Evolutionary conservation across 768 basidiomycete genomes (phyloP), one percentile per base, ranked within the genome.

Genomic region (Lanmaoa rubissima): DNA sequence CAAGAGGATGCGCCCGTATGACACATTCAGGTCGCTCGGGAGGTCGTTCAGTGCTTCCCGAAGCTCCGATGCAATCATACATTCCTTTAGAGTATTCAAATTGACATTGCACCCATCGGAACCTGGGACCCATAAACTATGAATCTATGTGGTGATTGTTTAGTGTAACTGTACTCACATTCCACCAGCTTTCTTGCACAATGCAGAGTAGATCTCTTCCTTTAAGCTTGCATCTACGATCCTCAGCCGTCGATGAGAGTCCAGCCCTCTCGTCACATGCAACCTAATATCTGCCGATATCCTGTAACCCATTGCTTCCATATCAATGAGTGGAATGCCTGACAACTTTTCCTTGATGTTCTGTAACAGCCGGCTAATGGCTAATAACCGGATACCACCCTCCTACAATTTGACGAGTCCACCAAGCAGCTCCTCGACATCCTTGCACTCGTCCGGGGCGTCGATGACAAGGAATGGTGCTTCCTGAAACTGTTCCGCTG

Each of bases 371-470:
- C 61, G 32, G 41, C 61, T 60, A 38, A 38, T 54, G 5, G 44
- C 39, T 7, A 62, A 55, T 11, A 62, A 21, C 12, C 46, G 53
- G 11, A 60, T 14, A 5, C 42, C 34, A 3, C 51, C 49, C 9
- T 44, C 28, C 3, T 35, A 39, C 21, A 56, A 10, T 5, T 47
- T 24, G 3, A 11, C 11, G 4, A 62, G 28, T 10, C 35, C 51
- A n/a, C 11, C 11, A 1, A 62, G 54, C 5, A 56, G 32, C 1
- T 39, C 26, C 14, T 54, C 48, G n/a, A 57, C 3, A 7, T 56
- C 21, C n/a, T 38, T 40, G 35, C 59, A 63, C 28, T 63, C 61
- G n/a, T 63, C 60, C 4, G 61, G 35, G 1, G 55, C 59, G 17
- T 63, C 61, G 12, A 63, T 55, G 1, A 63, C 47, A 11, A 57